Evolutionary conservation across 371 early-diverging fungal genomes (phyloP).

Genomic region (Fennellomyces sp.): DNA sequence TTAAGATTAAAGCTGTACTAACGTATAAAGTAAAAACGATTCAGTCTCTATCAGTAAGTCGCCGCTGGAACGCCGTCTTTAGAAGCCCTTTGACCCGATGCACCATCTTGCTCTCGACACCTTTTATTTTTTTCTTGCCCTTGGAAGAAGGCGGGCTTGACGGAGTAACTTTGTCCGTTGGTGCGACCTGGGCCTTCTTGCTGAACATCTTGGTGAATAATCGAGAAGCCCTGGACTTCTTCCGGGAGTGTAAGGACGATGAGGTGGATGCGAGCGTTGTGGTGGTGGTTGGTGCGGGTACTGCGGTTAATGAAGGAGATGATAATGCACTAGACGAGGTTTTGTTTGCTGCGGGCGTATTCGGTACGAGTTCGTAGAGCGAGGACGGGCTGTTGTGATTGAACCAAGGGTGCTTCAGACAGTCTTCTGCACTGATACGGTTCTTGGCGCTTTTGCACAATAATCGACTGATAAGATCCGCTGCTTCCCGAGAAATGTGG

Average conservation of each 20-base stretch:
- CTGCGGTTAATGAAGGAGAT: neutral
- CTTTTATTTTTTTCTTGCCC: conserved; percentile 15
- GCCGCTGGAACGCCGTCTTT: conserved; percentile 23
- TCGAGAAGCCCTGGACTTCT: conserved; percentile 7
- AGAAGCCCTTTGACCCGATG: conserved; percentile 17
- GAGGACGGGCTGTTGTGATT: neutral
- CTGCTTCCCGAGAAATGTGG: conserved; percentile 39
- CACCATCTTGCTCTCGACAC: conserved; percentile 15
- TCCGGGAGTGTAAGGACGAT: conserved; percentile 2
- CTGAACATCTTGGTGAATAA: conserved; percentile 8
- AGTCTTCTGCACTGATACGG: conserved; percentile 76
- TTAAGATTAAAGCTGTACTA: neutral
- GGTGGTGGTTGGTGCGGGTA: neutral
- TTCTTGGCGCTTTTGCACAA: conserved; percentile 59
- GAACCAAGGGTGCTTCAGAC: conserved; percentile 83
- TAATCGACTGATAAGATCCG: conserved; percentile 57
- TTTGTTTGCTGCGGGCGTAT: neutral
- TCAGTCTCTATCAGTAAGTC: conserved; percentile 5
- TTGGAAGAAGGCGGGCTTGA: too few relatives aligned
- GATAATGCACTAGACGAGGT: neutral
- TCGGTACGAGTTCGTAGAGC: neutral
- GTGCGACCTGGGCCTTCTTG: conserved; percentile 14
- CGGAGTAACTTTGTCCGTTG: too few relatives aligned
- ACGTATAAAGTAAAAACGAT: neutral
- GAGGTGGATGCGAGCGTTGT: neutral